Evolutionary conservation across 257 asterid genomes (phyloP).

Genomic region (Lycium ferocissimum): DNA sequence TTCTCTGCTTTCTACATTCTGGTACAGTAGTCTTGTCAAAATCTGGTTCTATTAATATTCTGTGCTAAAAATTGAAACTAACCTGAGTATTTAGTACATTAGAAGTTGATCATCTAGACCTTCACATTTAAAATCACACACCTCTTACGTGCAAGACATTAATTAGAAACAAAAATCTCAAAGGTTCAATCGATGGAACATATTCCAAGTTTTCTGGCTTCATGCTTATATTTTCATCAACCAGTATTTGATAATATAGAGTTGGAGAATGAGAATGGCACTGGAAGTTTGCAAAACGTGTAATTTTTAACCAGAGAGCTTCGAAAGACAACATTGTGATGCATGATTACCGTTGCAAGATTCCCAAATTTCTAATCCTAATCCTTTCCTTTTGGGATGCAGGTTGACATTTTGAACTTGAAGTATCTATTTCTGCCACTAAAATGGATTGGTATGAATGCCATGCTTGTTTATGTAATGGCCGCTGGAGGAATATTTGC

Average conservation of each 20-base stretch:
- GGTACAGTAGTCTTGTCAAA: slow-evolving; percentile 43
- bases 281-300: too few relatives aligned
- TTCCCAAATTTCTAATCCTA: not conserved
- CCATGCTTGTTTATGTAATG: slow-evolving; percentile 88
- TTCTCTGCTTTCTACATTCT: slow-evolving; percentile 66
- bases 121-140: not conserved
- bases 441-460: slow-evolving; percentile 87
- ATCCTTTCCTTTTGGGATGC: slow-evolving; percentile 22
- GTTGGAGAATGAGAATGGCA: not conserved
- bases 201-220: not conserved
- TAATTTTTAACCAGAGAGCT: not conserved
- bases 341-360: not conserved
- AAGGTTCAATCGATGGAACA: slow-evolving; percentile 14
- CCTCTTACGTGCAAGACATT: not conserved
- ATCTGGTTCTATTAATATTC: not conserved
- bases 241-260: not conserved
- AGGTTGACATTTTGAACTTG: slow-evolving; percentile 68
- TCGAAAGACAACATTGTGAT: not conserved
- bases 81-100: not conserved
- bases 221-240: not conserved
- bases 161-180: not conserved
- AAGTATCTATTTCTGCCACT: slow-evolving; percentile 59
- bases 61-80: not conserved
- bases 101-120: not conserved
- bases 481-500: slow-evolving; percentile 78